phyloP scores from a whole-genome alignment of 1,284 basidiomycete species.

The Taiwanofungus camphoratus region DNA sequence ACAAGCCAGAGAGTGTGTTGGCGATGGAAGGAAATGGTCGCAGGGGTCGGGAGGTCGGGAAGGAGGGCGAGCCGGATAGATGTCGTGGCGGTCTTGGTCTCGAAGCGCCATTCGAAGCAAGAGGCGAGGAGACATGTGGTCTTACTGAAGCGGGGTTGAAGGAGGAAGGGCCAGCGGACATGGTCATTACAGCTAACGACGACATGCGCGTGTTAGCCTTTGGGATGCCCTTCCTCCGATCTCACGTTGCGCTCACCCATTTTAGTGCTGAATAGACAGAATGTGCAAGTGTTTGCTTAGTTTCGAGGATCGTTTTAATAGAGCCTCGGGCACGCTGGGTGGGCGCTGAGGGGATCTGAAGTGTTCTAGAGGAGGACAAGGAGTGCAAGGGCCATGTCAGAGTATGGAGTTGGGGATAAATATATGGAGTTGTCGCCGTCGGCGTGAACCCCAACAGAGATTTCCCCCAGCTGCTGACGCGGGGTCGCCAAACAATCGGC shows the following conservation, averaged over 20 bases:
- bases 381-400: neutral
- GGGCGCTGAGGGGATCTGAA: neutral
- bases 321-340: no score
- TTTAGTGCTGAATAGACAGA: conserved; percentile 3
- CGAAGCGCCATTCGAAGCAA: conserved; percentile 37
- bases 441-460: neutral
- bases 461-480: no score
- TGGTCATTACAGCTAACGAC: conserved; percentile 27
- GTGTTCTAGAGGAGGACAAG: neutral
- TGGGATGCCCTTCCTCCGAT: neutral
- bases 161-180: conserved; percentile 23
- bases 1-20: conserved; percentile 26
- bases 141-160: conserved; percentile 21
- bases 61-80: conserved; percentile 41
- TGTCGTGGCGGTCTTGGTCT: conserved; percentile 22
- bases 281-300: neutral
- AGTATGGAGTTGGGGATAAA: neutral
- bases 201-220: neutral
- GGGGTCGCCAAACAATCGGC: no score
- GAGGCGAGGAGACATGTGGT: conserved; percentile 50
- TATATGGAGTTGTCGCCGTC: neutral
- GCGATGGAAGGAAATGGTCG: conserved; percentile 69
- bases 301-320: neutral
- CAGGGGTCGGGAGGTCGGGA: conserved; percentile 65
- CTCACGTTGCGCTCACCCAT: conserved; percentile 19